These are phyloP conservation scores for Hygrocybe coccinea DNA, from an alignment of 768 basidiomycete genomes.

Conservation along the genomic window DNA sequence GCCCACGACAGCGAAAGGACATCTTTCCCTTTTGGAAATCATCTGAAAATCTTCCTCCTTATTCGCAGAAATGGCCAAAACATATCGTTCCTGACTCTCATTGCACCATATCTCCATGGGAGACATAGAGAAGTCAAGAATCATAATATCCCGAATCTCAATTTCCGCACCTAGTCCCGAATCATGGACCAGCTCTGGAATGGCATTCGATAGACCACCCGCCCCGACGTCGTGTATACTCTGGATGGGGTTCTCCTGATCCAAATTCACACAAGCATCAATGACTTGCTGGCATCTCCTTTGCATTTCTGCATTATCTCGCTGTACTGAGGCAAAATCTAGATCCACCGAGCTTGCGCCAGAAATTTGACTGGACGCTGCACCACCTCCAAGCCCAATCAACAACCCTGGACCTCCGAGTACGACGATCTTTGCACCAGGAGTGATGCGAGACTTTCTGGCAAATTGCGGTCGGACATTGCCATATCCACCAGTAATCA, in stretches of 20 bases:
- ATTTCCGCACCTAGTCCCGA: slow-evolving; percentile 86
- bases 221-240: slow-evolving; percentile 99
- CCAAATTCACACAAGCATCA: slow-evolving; percentile 71
- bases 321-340: slow-evolving; percentile 96
- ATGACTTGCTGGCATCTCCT: slow-evolving; percentile 96
- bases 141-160: slow-evolving; percentile 89
- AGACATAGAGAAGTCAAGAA: slow-evolving; percentile 91
- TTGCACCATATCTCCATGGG: slow-evolving; percentile 99
- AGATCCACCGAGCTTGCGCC: slow-evolving; percentile 88
- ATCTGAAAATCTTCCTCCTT: slow-evolving; percentile 59
- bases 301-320: slow-evolving; percentile 99
- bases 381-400: slow-evolving; percentile 95
- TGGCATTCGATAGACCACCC: slow-evolving; percentile 91
- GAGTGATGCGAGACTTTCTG: slow-evolving; percentile 66
- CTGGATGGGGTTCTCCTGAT: slow-evolving; percentile 70
- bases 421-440: slow-evolving; percentile 85
- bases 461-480: slow-evolving; percentile 85
- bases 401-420: slow-evolving; percentile 94
- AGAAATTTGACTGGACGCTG: slow-evolving; percentile 89
- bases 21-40: slow-evolving; percentile 84
- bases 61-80: slow-evolving; percentile 76
- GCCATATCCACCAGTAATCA: slow-evolving; percentile 97
- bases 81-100: slow-evolving; percentile 96
- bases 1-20: slow-evolving; percentile 91
- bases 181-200: slow-evolving; percentile 96